phyloP scores from a whole-genome alignment of 495 filamentous ascomycete species.

The Beverwykella pulmonaria region DNA sequence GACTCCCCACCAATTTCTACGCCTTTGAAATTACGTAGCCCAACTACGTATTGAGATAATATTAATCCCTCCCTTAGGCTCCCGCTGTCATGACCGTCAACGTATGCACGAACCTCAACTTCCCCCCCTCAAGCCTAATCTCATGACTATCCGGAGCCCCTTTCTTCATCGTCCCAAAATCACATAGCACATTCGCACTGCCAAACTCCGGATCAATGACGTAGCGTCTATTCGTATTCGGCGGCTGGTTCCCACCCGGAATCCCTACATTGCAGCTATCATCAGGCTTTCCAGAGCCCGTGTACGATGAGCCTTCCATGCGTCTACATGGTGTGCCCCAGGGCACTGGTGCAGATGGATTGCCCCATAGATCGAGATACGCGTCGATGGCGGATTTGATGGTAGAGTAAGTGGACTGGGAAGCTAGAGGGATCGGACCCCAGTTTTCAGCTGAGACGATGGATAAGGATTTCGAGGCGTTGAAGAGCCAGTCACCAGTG shows the following conservation, averaged over 20 bases:
- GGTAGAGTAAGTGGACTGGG: background rate
- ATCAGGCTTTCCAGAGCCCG: constrained; percentile 31
- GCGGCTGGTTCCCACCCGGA: constrained; percentile 39
- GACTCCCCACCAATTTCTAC: no score
- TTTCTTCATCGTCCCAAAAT: constrained; percentile 10
- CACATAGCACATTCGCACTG: constrained; percentile 10
- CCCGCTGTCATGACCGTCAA: no score
- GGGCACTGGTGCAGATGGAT: constrained; percentile 47
- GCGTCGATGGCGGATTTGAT: constrained; percentile 16
- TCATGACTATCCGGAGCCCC: constrained; percentile 17
- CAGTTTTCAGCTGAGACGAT: constrained; percentile 3
- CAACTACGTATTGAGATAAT: no score
- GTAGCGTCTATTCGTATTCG: constrained; percentile 45
- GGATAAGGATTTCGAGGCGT: constrained; percentile 5
- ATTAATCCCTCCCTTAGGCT: no score
- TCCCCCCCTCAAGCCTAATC: constrained; percentile 15
- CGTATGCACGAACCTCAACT: constrained; percentile 9
- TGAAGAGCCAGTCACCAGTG: constrained; percentile 24
- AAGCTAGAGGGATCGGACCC: background rate
- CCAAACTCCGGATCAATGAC: constrained; percentile 25
- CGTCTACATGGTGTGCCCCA: constrained; percentile 49
- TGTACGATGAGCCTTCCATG: constrained; percentile 20
- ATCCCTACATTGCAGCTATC: constrained; percentile 47
- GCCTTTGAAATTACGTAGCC: no score
- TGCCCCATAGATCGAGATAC: constrained; percentile 41